phyloP scores from a whole-genome alignment of 345 rosid species.

The Linum tenue region DNA sequence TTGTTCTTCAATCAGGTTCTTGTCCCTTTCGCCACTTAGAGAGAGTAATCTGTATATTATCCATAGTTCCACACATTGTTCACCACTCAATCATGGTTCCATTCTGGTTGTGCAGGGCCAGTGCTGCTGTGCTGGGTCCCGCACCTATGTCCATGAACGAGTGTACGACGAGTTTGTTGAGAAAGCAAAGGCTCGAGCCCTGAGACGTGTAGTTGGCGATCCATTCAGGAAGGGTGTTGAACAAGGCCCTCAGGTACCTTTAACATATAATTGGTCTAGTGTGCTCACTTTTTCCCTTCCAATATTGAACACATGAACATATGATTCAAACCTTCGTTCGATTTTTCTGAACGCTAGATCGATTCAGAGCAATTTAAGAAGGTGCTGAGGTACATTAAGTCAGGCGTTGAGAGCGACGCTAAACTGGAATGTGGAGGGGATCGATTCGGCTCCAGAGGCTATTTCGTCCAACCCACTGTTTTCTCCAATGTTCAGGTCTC shows the following conservation, averaged over 20 bases:
- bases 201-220: slow-evolving; percentile 1
- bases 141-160: slow-evolving; percentile 19
- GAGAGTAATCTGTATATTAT: not conserved
- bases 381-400: slow-evolving; percentile 1
- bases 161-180: slow-evolving; percentile 9
- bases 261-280: too few relatives aligned
- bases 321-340: too few relatives aligned
- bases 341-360: not conserved
- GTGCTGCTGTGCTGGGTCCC: slow-evolving; percentile 26
- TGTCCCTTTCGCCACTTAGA: not conserved
- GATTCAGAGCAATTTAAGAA: slow-evolving; percentile 5
- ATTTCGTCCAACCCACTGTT: slow-evolving; percentile 5
- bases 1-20: slow-evolving; percentile 26
- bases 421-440: slow-evolving; percentile 1
- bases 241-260: slow-evolving; percentile 5
- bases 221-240: slow-evolving; percentile 6
- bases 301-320: too few relatives aligned
- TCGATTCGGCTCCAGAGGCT: slow-evolving; percentile 1
- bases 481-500: slow-evolving; percentile 4
- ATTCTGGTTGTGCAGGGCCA: slow-evolving; percentile 16
- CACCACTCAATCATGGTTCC: too few relatives aligned
- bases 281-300: too few relatives aligned
- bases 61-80: too few relatives aligned
- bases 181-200: slow-evolving; percentile 6
- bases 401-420: not conserved